Conservation (phyloP, 1,139 yeast genomes). For the Nakaseomyces bracarensis region DNA sequence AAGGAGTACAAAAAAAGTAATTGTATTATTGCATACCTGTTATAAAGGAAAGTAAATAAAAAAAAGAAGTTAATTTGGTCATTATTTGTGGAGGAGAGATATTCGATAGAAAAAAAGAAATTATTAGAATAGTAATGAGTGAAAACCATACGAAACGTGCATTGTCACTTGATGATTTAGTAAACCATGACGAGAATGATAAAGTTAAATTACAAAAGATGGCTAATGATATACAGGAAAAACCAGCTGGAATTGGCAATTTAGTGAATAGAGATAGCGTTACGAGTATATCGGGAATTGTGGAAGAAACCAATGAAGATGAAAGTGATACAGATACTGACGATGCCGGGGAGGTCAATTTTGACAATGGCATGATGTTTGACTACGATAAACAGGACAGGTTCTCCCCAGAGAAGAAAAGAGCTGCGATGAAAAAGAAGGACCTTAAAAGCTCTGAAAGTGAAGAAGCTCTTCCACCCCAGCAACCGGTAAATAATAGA, state of each 20-base stretch:
- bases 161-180: conserved; percentile 30
- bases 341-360: conserved; percentile 26
- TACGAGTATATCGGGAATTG: conserved; percentile 2
- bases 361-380: conserved; percentile 28
- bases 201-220: conserved; percentile 16
- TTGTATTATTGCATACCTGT: no score
- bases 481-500: not conserved
- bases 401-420: conserved; percentile 6
- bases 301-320: conserved; percentile 13
- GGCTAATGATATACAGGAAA: conserved; percentile 9
- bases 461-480: not conserved
- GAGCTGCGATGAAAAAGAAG: not conserved
- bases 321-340: conserved; percentile 33
- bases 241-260: conserved; percentile 3
- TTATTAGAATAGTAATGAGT: not conserved
- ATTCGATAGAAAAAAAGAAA: not conserved
- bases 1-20: no score
- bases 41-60: no score
- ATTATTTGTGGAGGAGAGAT: no score
- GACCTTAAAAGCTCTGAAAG: not conserved
- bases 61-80: no score
- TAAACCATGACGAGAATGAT: conserved; percentile 29
- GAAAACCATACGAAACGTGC: conserved; percentile 22
- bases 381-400: conserved; percentile 31
- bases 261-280: conserved; percentile 6